Base-by-base conservation (phyloP, 2,329 filamentous ascomycete species). In the Calonectria hawksworthii region DNA sequence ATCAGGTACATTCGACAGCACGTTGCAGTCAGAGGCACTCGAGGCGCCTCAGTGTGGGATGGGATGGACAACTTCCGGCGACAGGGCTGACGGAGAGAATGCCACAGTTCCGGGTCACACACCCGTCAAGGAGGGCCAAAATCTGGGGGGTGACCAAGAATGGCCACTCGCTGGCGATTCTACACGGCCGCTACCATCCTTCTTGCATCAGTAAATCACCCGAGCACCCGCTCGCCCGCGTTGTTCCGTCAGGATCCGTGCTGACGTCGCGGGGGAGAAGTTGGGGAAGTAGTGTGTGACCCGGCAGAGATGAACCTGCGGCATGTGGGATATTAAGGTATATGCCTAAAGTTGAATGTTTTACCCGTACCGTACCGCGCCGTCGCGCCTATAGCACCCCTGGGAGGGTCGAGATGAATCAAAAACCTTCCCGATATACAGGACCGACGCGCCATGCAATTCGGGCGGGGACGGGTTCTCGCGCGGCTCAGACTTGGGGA, bases 171-270 rank as follows among this genome's bases (percentile, higher is more conserved):
- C 59, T 66, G 65, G 41, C 41, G 56, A 47, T 34, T 67, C 41
- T 71, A 26, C 36, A 36, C 26, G 56, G 56, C 66, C 71, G 41
- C 71, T 66, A 73, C 44, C 30, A 61, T 70, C 68, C 44, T 56
- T 51, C 64, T 72, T 72, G 73, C 68, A 74, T 61, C 66, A 70
- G 38, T 28, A 69, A 73, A 73, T 74, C 61, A 68, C 67, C 74
- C 76, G 73, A 69, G 74, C 79, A 79, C 77, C 80, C 80, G 80
- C 76, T 81, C 77, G 74, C 77, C 80, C 79, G 79, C 79, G 70
- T 74, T 78, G 41, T 81, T 72, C 78, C 77, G 74, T 79, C 63
- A 64, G 74, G 74, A 79, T 79, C 80, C 80, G 78, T 81, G 80
- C 77, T 78, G 72, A 74, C 72, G 73, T 79, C 78, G 79, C 75